These are phyloP conservation scores for Pseudogymnoascus sp. DNA, from an alignment of 2,329 filamentous ascomycete genomes.

Conservation along the genomic window DNA sequence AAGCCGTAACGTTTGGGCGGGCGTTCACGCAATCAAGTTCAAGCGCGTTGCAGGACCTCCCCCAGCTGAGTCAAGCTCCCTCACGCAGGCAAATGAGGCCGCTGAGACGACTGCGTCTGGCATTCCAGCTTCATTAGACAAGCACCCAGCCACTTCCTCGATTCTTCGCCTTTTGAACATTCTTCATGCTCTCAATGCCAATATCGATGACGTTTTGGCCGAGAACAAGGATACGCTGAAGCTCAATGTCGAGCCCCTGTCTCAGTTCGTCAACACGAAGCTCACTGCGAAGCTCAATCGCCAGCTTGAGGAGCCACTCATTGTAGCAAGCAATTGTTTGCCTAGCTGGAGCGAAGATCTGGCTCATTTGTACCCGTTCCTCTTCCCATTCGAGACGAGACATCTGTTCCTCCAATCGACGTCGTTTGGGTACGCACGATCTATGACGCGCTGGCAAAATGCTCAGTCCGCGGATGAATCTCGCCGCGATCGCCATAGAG, in stretches of 20 bases:
- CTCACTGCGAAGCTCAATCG: constrained; percentile 95
- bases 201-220: constrained; percentile 81
- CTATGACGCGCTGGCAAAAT: constrained; percentile 96
- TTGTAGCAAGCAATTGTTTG: constrained; percentile 93
- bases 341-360: constrained; percentile 95
- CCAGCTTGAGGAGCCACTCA: constrained; percentile 90
- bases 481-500: constrained; percentile 70
- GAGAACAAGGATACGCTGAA: constrained; percentile 64
- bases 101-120: constrained; percentile 47
- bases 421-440: constrained; percentile 93
- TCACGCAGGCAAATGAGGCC: constrained; percentile 44
- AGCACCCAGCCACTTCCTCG: constrained; percentile 74
- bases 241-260: constrained; percentile 71
- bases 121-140: constrained; percentile 70
- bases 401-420: constrained; percentile 97
- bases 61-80: constrained; percentile 59
- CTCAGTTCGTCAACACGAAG: constrained; percentile 98
- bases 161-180: constrained; percentile 85
- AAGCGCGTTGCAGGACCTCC: constrained; percentile 76
- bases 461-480: constrained; percentile 74
- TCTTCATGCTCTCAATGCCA: constrained; percentile 84
- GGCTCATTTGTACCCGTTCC: constrained; percentile 85
- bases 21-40: constrained; percentile 86
- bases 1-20: constrained; percentile 78
- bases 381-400: constrained; percentile 96